Conservation (phyloP, 2,329 filamentous ascomycete genomes). For the Exserohilum rostratum region DNA sequence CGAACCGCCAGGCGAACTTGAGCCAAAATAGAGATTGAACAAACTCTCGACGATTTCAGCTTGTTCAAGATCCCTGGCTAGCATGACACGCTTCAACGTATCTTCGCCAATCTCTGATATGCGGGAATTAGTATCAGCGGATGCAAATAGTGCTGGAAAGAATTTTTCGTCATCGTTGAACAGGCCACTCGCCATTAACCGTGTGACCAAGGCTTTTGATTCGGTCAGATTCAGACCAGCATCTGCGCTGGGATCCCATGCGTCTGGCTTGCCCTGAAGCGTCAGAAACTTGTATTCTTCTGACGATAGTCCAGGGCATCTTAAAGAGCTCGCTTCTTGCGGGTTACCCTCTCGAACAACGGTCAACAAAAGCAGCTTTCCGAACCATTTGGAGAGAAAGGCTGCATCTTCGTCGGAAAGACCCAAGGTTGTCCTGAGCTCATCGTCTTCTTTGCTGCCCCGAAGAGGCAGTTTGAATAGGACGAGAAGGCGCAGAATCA, state of each 20-base stretch:
- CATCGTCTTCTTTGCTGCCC: conserved; percentile 77
- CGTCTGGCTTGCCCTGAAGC: conserved; percentile 68
- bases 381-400: conserved; percentile 77
- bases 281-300: conserved; percentile 73
- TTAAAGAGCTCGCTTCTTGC: conserved; percentile 48
- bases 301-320: conserved; percentile 66
- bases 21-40: conserved; percentile 73
- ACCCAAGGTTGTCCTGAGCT: conserved; percentile 69
- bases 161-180: conserved; percentile 86
- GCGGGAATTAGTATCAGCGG: conserved; percentile 79
- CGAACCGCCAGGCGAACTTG: conserved; percentile 48
- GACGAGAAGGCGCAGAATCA: conserved; percentile 77
- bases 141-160: conserved; percentile 80
- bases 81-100: conserved; percentile 76
- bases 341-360: conserved; percentile 42
- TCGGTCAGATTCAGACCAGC: conserved; percentile 71
- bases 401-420: conserved; percentile 73
- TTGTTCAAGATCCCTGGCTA: conserved; percentile 75
- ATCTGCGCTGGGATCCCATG: conserved; percentile 66
- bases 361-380: conserved; percentile 74
- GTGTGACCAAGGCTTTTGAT: conserved; percentile 71
- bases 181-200: conserved; percentile 80
- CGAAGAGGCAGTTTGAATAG: conserved; percentile 74
- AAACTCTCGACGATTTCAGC: conserved; percentile 66
- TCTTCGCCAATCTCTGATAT: conserved; percentile 88